A percentile compares a stretch with the other conserved stretches of the same genome.
phyloP scores from a whole-genome alignment of 164 flowering plant genomes.

The Berberis vulgaris region DNA sequence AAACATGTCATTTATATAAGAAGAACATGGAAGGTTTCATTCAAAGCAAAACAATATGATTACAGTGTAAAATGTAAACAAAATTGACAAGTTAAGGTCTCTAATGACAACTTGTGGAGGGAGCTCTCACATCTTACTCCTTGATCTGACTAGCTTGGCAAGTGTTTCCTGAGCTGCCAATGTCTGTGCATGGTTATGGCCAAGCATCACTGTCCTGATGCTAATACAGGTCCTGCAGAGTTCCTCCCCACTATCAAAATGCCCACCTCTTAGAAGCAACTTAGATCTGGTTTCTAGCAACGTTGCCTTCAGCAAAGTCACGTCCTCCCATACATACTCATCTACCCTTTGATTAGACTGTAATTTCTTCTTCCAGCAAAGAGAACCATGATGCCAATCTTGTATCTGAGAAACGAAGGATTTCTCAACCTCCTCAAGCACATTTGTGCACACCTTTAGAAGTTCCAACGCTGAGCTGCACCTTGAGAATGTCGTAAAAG shows the following conservation, averaged over 20 bases:
- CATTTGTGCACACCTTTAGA: constrained; percentile 76
- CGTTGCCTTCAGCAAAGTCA: constrained; percentile 74
- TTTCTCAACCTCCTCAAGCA: constrained; percentile 79
- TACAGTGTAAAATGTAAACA: no score
- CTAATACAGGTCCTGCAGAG: constrained; percentile 84
- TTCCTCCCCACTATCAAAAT: constrained; percentile 80
- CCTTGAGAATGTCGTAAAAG: constrained; percentile 68
- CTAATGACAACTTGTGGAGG: neutral
- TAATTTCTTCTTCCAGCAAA: constrained; percentile 70
- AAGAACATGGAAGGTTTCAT: no score
- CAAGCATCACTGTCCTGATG: constrained; percentile 88
- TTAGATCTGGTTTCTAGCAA: constrained; percentile 81
- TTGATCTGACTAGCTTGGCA: constrained; percentile 68
- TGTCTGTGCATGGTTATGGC: constrained; percentile 72
- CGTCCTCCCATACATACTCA: constrained; percentile 87
- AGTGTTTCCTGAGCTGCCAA: constrained; percentile 86
- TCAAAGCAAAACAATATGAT: no score
- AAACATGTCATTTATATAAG: no score
- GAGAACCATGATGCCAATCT: constrained; percentile 66
- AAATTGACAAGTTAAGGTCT: no score
- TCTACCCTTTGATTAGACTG: constrained; percentile 49
- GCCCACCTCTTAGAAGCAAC: constrained; percentile 73
- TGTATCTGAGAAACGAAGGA: constrained; percentile 82
- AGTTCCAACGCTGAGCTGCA: constrained; percentile 82
- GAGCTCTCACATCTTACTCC: constrained; percentile 53